These are phyloP conservation scores for Marasmius tenuissimus DNA, from an alignment of 1,284 basidiomycete species.

Conservation along the genomic window DNA sequence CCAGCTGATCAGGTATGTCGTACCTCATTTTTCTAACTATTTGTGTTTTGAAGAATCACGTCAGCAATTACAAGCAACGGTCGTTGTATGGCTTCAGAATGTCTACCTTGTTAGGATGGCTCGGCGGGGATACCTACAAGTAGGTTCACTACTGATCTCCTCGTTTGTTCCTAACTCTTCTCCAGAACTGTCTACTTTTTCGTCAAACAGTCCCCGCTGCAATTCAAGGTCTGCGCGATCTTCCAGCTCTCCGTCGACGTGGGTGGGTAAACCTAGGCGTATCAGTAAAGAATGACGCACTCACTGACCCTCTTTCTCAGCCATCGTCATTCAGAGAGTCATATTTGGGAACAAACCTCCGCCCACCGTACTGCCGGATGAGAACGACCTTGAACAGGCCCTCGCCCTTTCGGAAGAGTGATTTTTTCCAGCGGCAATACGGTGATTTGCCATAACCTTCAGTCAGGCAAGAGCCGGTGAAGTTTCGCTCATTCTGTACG, in stretches of 20 bases:
- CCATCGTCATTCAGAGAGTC: constrained; percentile 69
- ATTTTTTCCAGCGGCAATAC: not conserved
- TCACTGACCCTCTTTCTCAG: constrained; percentile 33
- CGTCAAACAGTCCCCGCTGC: constrained; percentile 64
- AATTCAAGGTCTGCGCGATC: constrained; percentile 78
- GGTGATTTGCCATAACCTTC: no score
- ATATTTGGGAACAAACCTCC: constrained; percentile 69
- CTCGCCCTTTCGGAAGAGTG: constrained; percentile 60
- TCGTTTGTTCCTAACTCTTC: constrained; percentile 10
- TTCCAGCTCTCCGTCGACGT: constrained; percentile 79
- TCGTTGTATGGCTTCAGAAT: constrained; percentile 83
- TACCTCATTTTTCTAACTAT: constrained; percentile 17
- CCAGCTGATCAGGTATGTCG: constrained; percentile 66
- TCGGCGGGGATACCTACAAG: constrained; percentile 83
- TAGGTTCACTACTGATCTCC: constrained; percentile 31
- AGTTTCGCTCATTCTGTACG: no score
- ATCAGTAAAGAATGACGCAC: not conserved
- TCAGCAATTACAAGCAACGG: constrained; percentile 71
- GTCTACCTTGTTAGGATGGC: constrained; percentile 81
- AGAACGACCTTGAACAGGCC: constrained; percentile 74
- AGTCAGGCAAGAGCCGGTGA: no score
- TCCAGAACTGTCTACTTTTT: constrained; percentile 79
- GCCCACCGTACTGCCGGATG: constrained; percentile 45
- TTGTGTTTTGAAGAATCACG: constrained; percentile 14
- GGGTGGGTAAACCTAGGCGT: constrained; percentile 43